Percentiles rank a stretch among this genome's conserved stretches.
phyloP scores from a whole-genome alignment of 2,329 filamentous ascomycete species.

The Botrytis deweyae region DNA sequence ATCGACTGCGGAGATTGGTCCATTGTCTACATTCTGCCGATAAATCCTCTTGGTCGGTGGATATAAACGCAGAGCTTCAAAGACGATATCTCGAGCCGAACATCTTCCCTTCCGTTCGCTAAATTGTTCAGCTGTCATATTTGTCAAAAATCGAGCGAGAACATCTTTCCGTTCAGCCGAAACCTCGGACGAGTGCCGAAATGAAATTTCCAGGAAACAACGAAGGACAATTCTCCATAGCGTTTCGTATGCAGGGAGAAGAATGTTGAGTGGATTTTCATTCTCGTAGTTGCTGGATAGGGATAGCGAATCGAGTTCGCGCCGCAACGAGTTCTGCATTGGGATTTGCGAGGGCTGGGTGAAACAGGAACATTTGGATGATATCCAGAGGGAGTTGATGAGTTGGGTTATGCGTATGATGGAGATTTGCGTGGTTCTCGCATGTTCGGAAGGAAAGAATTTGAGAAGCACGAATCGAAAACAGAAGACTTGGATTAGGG shows the following conservation, averaged over 20 bases:
- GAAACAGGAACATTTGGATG: slow-evolving; percentile 13
- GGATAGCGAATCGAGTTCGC: slow-evolving; percentile 2
- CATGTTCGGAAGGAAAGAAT: background rate
- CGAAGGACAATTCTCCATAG: slow-evolving; percentile 24
- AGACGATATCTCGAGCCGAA: slow-evolving; percentile 8
- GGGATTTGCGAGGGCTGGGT: background rate
- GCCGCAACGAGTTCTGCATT: background rate
- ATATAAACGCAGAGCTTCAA: slow-evolving; percentile 18
- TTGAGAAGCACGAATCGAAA: slow-evolving; percentile 14
- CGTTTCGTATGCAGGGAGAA: slow-evolving; percentile 26
- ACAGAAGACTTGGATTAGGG: slow-evolving; percentile 14
- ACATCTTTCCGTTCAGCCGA: background rate
- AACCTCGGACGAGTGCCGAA: background rate
- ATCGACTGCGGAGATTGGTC: background rate
- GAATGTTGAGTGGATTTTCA: slow-evolving; percentile 22
- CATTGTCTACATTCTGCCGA: background rate
- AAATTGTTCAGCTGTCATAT: background rate
- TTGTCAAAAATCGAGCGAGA: background rate
- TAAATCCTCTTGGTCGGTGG: slow-evolving; percentile 19
- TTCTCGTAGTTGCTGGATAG: background rate
- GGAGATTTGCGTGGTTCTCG: background rate
- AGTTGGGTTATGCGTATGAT: slow-evolving; percentile 3
- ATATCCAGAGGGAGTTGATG: slow-evolving; percentile 18
- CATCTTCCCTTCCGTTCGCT: background rate
- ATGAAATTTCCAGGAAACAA: slow-evolving; percentile 19